phyloP scores from a whole-genome alignment of 2,329 filamentous ascomycete species.

The Lasiodiplodia gonubiensis region DNA sequence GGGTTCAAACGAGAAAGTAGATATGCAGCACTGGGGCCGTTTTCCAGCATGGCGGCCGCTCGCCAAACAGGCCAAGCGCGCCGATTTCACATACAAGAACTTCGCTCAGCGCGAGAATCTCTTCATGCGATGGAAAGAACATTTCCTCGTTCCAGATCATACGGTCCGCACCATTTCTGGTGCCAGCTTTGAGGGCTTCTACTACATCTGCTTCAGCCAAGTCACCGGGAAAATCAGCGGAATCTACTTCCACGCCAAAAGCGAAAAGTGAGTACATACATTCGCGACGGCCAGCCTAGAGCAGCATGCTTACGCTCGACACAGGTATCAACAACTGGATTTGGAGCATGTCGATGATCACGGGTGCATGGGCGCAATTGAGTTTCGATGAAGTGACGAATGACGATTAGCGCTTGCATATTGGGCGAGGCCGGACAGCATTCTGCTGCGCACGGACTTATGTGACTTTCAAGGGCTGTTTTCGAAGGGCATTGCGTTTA shows the following conservation, averaged over 20 bases:
- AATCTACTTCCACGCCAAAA: conserved; percentile 98
- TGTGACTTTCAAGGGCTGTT: conserved; percentile 17
- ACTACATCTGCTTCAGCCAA: conserved; percentile 99
- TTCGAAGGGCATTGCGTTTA: conserved; percentile 24
- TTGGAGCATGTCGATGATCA: conserved; percentile 84
- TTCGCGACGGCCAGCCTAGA: neutral
- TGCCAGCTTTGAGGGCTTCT: conserved; percentile 97
- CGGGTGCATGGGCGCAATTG: conserved; percentile 83
- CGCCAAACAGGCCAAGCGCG: conserved; percentile 64
- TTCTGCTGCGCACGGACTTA: conserved; percentile 4
- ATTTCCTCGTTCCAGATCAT: conserved; percentile 95
- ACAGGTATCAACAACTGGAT: conserved; percentile 89
- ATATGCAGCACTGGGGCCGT: conserved; percentile 90
- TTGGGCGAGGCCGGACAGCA: conserved; percentile 19
- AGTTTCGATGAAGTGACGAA: conserved; percentile 72
- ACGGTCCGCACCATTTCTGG: conserved; percentile 88
- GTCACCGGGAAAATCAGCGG: conserved; percentile 83
- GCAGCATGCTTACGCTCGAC: neutral
- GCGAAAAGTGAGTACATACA: conserved; percentile 79
- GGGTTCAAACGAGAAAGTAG: conserved; percentile 90
- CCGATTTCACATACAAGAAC: conserved; percentile 68
- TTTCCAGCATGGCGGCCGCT: conserved; percentile 87
- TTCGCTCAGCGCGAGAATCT: conserved; percentile 82
- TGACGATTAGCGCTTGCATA: conserved; percentile 31
- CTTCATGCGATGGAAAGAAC: conserved; percentile 99